phyloP scores from a whole-genome alignment of 805 yeast species.

The Candida cerambycidarum region DNA sequence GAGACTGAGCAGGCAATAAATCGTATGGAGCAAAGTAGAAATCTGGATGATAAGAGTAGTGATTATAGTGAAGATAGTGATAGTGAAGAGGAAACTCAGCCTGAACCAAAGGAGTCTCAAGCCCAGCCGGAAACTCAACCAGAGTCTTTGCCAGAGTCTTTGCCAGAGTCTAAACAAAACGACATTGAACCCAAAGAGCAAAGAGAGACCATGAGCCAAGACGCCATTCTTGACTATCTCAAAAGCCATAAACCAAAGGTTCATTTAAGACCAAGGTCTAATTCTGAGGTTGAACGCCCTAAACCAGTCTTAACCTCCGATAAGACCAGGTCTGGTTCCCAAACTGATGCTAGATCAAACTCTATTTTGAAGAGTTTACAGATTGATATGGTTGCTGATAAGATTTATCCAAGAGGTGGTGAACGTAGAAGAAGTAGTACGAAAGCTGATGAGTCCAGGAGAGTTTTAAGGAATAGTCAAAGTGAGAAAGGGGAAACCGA shows the following conservation, averaged over 20 bases:
- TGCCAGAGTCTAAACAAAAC: background rate
- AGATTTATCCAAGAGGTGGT: constrained; percentile 8
- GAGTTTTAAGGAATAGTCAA: constrained; percentile 1
- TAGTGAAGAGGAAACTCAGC: background rate
- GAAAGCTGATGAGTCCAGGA: background rate
- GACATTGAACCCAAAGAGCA: background rate
- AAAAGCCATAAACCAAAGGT: constrained; percentile 5
- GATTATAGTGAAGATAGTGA: constrained; percentile 5
- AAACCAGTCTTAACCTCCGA: no score
- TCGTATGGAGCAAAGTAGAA: constrained; percentile 1
- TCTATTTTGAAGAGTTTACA: constrained; percentile 9
- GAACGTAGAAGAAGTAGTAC: constrained; percentile 5
- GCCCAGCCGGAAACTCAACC: background rate
- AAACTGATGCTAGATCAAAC: background rate
- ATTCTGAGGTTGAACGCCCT: constrained; percentile 1
- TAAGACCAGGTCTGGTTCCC: background rate
- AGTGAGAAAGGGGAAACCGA: background rate
- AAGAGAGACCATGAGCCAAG: constrained; percentile 3
- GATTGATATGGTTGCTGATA: constrained; percentile 14
- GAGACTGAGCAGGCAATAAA: constrained; percentile 20
- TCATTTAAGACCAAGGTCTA: background rate
- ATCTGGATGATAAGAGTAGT: background rate
- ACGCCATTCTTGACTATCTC: constrained; percentile 5
- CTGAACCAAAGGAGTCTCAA: background rate
- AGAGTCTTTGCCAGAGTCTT: no score